Base-by-base conservation (phyloP, 2,329 filamentous ascomycete species). In the Leptosphaerulina australis region DNA sequence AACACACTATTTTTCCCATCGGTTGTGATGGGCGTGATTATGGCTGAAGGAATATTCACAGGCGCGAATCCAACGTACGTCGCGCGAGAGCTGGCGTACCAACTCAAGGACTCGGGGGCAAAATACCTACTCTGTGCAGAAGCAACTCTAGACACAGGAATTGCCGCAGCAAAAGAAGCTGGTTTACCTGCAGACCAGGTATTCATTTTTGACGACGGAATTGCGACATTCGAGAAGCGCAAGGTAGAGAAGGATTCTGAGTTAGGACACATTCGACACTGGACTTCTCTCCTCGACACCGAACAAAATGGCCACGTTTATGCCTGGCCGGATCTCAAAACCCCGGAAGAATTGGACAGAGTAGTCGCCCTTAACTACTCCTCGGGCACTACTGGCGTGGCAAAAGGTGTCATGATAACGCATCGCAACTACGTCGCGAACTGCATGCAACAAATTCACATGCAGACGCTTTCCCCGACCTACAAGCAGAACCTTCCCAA, bases 331-430 rank as follows among this genome's bases (percentile, higher is more conserved):
- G 79, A 85, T 50, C 79, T 78, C 37, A 64, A 77, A 0, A 69
- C 74, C 0, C 76, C 81, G 30, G 73, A 83, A 2, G 78, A 78
- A 50, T 70, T 74, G 18, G 60, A 79, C 46, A 79, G 80, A 4
- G 82, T 83, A 1, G 83, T 87, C 59, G 86, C 84, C 5, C 81
- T 95, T 55, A 94, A 95, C 71, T 95, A 93, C 73, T 88, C 84
- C 57, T 87, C 83, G 22, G 85, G 90, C 9, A 92, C 88, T 1
- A 95, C 91, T 2, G 90, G 91, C 5, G 79, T 91, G 3, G 89
- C 90, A 8, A 95, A 95, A 69, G 91, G 91, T 9, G 90, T 94
- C 11, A 85, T 88, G 72, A 88, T 94, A 57, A 84, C 85, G n/a
- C 90, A 95, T 71, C 77, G 79, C 52, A 88, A 90, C 59, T 89